Percentiles rank a stretch among this genome's conserved stretches.
phyloP scores from a whole-genome alignment of 1,284 basidiomycete species.

The Cerrena zonata region DNA sequence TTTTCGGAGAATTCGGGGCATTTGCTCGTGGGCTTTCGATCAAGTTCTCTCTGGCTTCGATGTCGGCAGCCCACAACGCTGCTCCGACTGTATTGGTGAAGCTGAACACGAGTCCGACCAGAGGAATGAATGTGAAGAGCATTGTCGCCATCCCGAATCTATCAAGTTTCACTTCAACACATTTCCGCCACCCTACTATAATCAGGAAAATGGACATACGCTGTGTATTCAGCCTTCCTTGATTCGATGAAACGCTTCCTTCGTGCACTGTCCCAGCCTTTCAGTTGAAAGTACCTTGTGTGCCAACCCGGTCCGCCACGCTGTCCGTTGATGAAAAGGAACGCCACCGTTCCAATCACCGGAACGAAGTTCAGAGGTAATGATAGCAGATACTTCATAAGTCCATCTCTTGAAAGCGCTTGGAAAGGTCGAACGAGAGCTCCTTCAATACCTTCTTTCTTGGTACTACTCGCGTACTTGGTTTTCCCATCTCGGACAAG shows the following conservation, averaged over 20 bases:
- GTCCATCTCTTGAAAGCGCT: slow-evolving; percentile 23
- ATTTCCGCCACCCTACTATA: not conserved
- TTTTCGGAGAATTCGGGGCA: too few species aligned
- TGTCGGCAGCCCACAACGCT: slow-evolving; percentile 64
- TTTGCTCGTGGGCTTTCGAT: slow-evolving; percentile 10
- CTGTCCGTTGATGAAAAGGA: slow-evolving; percentile 47
- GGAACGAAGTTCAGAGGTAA: slow-evolving; percentile 66
- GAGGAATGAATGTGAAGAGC: slow-evolving; percentile 57
- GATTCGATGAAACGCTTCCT: slow-evolving; percentile 49
- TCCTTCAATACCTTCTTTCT: slow-evolving; percentile 25
- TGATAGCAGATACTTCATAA: slow-evolving; percentile 42
- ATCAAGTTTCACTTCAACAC: too few species aligned
- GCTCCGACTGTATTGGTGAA: slow-evolving; percentile 62
- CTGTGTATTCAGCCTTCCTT: slow-evolving; percentile 39
- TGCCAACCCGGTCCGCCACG: slow-evolving; percentile 53
- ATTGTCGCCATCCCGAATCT: slow-evolving; percentile 60
- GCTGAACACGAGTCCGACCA: slow-evolving; percentile 48
- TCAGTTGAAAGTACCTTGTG: slow-evolving; percentile 65
- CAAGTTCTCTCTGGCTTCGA: slow-evolving; percentile 39
- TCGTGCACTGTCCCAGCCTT: slow-evolving; percentile 43
- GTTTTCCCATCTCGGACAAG: slow-evolving; percentile 33
- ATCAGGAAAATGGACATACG: slow-evolving; percentile 29
- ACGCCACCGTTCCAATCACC: slow-evolving; percentile 59
- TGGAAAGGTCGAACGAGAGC: slow-evolving; percentile 33
- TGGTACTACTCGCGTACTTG: slow-evolving; percentile 2